Base-by-base conservation (phyloP, 2,329 filamentous ascomycete genomes). In the Byssothecium circinans region DNA sequence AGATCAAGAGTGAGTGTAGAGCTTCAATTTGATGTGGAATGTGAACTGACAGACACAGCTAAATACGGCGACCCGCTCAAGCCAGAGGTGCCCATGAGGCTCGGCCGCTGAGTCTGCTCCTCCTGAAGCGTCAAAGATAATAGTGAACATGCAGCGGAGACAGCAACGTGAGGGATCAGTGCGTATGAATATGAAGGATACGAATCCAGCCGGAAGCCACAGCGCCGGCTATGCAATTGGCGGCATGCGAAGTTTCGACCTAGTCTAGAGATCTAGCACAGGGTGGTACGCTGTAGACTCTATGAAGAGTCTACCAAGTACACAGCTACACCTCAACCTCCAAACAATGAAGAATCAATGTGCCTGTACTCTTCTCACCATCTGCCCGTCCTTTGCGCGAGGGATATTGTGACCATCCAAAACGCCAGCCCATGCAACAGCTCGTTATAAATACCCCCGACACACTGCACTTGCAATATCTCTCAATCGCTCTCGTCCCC, bases 401-500 rank as follows among this genome's bases (percentile, higher is more conserved):
- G 12, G 11, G 17, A 32, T 34, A 33, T 47, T 47, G 41, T 47
- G 41, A 45, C 50, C 47, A 36, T 48, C 39, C 41, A 50, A 36
- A 45, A 50, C 48, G 43, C 53, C 49, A 39, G 35, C 55, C 45
- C 43, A 67, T 68, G 62, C 64, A 65, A 44, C 52, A 42, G 29
- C 29, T n/a, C 29, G 12, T 32, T 4, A n/a, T n/a, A n/a, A n/a
- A n/a, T n/a, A n/a, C n/a, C 5, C 12, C 36, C 44, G 14, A 37
- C 32, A 12, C 38, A 20, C 39, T 19, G 17, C 35, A 36, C 10
- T 15, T 19, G 25, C 17, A 30, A 10, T 25, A 8, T 36, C 25
- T 25, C 38, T 65, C 56, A 72, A 55, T 71, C 69, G 42, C 69
- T 71, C 39, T 73, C 71, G 23, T 74, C 84, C 54, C 87, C 85